Conservation (phyloP, 2,329 filamentous ascomycete species). For the Sclerotinia minor region DNA sequence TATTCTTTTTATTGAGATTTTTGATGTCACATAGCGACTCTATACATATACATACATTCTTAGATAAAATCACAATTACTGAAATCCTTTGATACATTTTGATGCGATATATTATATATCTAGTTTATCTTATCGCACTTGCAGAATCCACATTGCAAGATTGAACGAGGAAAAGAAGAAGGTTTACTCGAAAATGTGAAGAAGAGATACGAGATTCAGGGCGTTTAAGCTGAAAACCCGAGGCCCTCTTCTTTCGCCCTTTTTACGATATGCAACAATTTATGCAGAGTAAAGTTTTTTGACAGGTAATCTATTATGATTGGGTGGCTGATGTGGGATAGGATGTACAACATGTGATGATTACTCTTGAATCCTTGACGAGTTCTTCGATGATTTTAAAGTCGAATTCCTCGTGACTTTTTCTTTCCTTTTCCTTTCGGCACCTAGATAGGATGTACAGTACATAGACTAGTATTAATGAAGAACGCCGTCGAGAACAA, state of each 20-base stretch:
- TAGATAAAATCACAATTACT: background rate
- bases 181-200: background rate
- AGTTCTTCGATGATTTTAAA: too few relatives aligned
- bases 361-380: too few relatives aligned
- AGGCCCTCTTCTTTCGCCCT: conserved; percentile 12
- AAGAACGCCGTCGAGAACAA: too few relatives aligned
- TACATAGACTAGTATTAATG: too few relatives aligned
- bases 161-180: background rate
- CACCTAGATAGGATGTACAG: too few relatives aligned
- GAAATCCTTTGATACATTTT: background rate
- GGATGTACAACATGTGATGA: background rate
- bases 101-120: background rate
- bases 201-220: background rate
- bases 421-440: too few relatives aligned
- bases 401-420: too few relatives aligned
- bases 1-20: background rate
- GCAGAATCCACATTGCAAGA: background rate
- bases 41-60: too few relatives aligned
- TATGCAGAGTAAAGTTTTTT: conserved; percentile 2
- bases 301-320: background rate
- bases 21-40: too few relatives aligned
- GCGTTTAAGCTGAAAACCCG: background rate
- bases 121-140: background rate
- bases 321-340: background rate
- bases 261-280: conserved; percentile 23